These are phyloP conservation scores for Casuarina equisetifolia DNA, from an alignment of 306 rosid species.

Conservation along the genomic window DNA sequence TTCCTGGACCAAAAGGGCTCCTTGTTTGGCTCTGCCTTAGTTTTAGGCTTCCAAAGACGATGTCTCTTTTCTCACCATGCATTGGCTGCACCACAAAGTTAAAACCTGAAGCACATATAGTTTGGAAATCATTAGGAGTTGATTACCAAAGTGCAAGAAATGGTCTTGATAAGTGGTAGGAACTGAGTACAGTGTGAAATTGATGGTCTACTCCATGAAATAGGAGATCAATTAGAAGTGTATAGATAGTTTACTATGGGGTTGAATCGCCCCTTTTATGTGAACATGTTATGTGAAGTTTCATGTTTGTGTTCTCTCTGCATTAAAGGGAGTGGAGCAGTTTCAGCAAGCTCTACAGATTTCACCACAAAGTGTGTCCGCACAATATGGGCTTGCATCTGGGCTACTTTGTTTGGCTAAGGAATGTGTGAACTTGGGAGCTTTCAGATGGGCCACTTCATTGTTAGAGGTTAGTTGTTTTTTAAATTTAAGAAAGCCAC, in stretches of 20 bases:
- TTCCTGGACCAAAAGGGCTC: not conserved
- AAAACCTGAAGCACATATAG: not conserved
- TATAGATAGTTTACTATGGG: not conserved
- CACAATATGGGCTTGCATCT: constrained; percentile 81
- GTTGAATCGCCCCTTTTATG: constrained; percentile 18
- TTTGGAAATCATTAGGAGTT: not conserved
- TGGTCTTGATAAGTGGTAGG: not conserved
- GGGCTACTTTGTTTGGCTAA: constrained; percentile 83
- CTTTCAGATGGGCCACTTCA: constrained; percentile 81
- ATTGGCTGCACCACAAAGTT: not conserved
- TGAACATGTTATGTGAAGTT: constrained; percentile 10
- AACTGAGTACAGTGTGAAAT: not conserved
- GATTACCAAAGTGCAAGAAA: not conserved
- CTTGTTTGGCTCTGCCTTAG: not conserved
- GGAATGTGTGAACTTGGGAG: constrained; percentile 70
- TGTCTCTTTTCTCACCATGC: not conserved
- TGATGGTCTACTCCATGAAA: not conserved
- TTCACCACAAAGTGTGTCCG: constrained; percentile 66
- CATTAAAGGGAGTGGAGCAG: constrained; percentile 76
- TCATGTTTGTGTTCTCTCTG: constrained; percentile 29
- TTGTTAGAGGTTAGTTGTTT: constrained; percentile 63
- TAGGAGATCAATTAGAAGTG: not conserved
- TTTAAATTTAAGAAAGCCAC: constrained; percentile 10
- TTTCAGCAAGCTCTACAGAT: constrained; percentile 75
- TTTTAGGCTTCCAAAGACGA: not conserved